Evolutionary conservation across 768 basidiomycete genomes (phyloP), one percentile per base, ranked within the genome.

Genomic region (Leccinum uliginosum): DNA sequence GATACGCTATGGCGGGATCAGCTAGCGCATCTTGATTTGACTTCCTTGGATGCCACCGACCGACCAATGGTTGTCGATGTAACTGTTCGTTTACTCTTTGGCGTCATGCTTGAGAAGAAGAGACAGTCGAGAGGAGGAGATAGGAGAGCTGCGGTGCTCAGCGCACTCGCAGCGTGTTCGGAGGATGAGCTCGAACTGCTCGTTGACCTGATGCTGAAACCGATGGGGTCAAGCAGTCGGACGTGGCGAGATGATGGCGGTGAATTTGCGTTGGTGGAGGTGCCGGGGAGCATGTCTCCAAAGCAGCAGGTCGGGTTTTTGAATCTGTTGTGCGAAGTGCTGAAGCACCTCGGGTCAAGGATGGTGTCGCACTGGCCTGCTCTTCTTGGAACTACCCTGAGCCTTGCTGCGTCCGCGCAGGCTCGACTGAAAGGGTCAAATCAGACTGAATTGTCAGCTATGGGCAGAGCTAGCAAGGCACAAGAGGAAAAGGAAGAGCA

Each of bases 1-100:
- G 89, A 93, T 48, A 86, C 85, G 7, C 75, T 87, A 48, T 97
- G 94, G 84, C 77, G 94, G n/a, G 96, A 98, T 65, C 85, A 89
- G 61, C 80, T 98, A 5, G 80, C 85, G 2, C 78, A 83, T 14
- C 79, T 98, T 44, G 79, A 89, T 55, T 74, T 95, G 11, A 74
- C 75, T n/a, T 80, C 81, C 6, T 75, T 86, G 54, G 77, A 81
- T 17, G 65, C 74, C 1, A 71, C 75, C 1, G 83, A 87, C 61
- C 80, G 96, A 30, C 63, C 66, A 2, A 86, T 86, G 59, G 74
- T 92, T 14, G 78, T 97, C 8, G 83, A 86, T 29, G 76, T 87
- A 15, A 67, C 88, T 56, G 81, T 91, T 30, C 80, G 94, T 24
- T 67, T 98, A 2, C 76, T 96, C 3, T 99, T 88, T 72, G 97